Conservation (phyloP, 2,329 filamentous ascomycete species). For the Colletotrichum gigasporum region DNA sequence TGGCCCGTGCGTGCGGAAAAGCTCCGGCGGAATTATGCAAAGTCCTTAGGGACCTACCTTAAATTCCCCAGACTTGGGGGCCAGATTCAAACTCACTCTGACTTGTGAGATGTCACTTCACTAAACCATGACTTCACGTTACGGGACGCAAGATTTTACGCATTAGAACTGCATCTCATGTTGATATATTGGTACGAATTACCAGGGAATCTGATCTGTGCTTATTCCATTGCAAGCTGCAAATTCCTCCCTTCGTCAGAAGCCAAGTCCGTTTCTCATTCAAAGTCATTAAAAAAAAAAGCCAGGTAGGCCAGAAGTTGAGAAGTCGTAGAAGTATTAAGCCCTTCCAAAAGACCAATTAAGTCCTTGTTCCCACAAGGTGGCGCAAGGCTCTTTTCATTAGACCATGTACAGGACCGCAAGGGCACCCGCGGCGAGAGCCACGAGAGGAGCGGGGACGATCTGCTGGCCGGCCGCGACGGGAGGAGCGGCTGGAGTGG, state of each 20-base stretch:
- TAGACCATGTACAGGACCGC: constrained; percentile 47
- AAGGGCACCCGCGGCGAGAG: constrained; percentile 44
- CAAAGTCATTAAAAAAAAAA: constrained; percentile 19
- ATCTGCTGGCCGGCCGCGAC: constrained; percentile 41
- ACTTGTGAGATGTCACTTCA: no score
- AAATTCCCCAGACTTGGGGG: no score
- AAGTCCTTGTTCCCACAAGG: not conserved
- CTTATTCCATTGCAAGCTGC: constrained; percentile 4
- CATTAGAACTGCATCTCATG: constrained; percentile 1
- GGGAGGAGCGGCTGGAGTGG: constrained; percentile 32
- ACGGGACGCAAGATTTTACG: no score
- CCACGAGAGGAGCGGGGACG: constrained; percentile 43
- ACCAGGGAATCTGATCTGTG: not conserved
- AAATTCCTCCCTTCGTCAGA: not conserved
- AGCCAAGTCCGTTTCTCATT: not conserved
- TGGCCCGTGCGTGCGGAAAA: not conserved
- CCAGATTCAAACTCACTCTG: no score
- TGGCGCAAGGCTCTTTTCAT: constrained; percentile 22
- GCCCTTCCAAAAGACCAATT: not conserved
- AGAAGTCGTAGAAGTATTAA: constrained; percentile 15
- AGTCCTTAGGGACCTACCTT: no score
- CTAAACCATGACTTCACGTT: no score
- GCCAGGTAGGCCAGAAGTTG: constrained; percentile 12
- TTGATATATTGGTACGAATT: constrained; percentile 6
- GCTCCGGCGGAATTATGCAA: not conserved